These are phyloP conservation scores for Penicillium manginii DNA, from an alignment of 495 filamentous ascomycete genomes.

Conservation along the genomic window DNA sequence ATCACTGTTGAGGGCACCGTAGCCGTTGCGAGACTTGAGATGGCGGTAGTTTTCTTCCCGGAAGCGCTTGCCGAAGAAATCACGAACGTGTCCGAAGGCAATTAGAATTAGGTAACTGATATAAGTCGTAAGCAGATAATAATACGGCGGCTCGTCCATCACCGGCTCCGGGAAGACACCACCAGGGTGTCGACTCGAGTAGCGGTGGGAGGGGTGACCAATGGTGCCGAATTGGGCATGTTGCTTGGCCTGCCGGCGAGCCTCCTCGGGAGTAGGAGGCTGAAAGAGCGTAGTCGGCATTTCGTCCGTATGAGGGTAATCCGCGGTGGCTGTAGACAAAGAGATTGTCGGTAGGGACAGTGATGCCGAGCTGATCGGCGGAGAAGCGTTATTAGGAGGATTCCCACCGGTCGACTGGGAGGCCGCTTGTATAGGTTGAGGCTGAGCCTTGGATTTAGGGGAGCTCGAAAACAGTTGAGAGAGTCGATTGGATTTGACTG, in stretches of 20 bases:
- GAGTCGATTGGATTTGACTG: conserved; percentile 68
- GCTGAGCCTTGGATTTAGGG: conserved; percentile 56
- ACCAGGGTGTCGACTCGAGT: conserved; percentile 82
- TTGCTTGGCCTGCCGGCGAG: conserved; percentile 69
- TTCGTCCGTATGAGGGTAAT: conserved; percentile 75
- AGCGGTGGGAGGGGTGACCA: conserved; percentile 76
- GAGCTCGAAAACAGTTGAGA: conserved; percentile 62
- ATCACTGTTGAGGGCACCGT: conserved; percentile 95
- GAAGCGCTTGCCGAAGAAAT: conserved; percentile 98
- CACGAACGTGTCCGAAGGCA: conserved; percentile 89
- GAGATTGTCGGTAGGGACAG: conserved; percentile 90
- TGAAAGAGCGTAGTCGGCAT: conserved; percentile 82
- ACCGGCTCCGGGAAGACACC: conserved; percentile 77
- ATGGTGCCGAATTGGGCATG: conserved; percentile 94
- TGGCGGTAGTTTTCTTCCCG: conserved; percentile 81
- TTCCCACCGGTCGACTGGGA: conserved; percentile 64
- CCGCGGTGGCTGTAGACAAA: conserved; percentile 83
- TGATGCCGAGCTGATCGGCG: conserved; percentile 69
- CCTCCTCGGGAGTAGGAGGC: conserved; percentile 87
- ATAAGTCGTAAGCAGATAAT: conserved; percentile 94
- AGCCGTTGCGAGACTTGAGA: conserved; percentile 81
- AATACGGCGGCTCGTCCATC: conserved; percentile 96
- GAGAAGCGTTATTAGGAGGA: conserved; percentile 49
- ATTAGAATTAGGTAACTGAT: conserved; percentile 96
- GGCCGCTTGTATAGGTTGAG: conserved; percentile 55